phyloP scores from a whole-genome alignment of 176 grass and related monocot species.

The Poa annua region DNA sequence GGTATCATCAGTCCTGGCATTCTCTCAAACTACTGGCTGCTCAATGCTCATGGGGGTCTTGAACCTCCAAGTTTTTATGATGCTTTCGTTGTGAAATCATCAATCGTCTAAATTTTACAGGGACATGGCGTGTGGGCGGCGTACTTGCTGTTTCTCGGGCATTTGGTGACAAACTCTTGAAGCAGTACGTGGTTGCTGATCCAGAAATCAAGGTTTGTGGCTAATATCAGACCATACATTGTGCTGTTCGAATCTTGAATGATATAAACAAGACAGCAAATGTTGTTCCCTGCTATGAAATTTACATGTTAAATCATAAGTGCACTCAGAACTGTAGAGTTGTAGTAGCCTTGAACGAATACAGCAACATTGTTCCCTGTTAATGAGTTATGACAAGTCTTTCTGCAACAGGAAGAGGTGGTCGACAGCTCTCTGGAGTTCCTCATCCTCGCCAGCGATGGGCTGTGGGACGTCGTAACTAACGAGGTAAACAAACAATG shows the following conservation, averaged over 20 bases:
- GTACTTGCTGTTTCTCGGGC: slow-evolving; percentile 89
- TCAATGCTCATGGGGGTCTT: too few species aligned
- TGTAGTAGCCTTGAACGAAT: too few species aligned
- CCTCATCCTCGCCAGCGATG: slow-evolving; percentile 91
- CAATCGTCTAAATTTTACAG: slow-evolving; percentile 28
- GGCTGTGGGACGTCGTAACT: slow-evolving; percentile 86
- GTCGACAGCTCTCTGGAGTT: slow-evolving; percentile 83
- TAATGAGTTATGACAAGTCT: too few species aligned
- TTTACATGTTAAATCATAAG: too few species aligned
- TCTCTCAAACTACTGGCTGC: too few species aligned
- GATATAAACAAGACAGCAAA: too few species aligned
- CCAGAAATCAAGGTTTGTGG: slow-evolving; percentile 84
- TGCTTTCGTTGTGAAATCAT: too few species aligned
- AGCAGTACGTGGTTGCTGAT: slow-evolving; percentile 92
- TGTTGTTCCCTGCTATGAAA: not conserved
- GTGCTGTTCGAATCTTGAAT: too few species aligned
- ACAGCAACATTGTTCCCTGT: too few species aligned
- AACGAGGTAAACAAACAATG: slow-evolving; percentile 55
- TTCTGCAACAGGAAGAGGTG: slow-evolving; percentile 60
- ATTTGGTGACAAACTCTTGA: slow-evolving; percentile 87
- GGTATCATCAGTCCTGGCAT: slow-evolving; percentile 38
- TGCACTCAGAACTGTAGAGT: too few species aligned
- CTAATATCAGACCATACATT: too few species aligned
- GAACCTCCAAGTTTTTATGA: too few species aligned
- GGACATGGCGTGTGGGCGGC: slow-evolving; percentile 90